These are phyloP conservation scores for Diplocarpon rosae DNA, from an alignment of 2,329 filamentous ascomycete genomes.

Conservation along the genomic window DNA sequence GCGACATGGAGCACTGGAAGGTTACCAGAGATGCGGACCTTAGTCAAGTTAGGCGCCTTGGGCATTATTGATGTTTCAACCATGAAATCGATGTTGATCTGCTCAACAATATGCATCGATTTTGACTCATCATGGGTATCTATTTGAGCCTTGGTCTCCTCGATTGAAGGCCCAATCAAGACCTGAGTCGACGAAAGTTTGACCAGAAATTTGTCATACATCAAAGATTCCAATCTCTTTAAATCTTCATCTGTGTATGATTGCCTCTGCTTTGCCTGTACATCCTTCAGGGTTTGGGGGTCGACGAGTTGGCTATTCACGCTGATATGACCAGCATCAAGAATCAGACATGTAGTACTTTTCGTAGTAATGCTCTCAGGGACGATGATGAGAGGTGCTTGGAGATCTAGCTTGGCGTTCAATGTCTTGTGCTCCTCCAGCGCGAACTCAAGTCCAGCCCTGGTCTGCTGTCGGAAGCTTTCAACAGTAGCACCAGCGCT, in stretches of 20 bases:
- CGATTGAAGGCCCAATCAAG: constrained; percentile 85
- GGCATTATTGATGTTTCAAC: constrained; percentile 97
- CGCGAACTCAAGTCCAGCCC: constrained; percentile 91
- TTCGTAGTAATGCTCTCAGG: constrained; percentile 81
- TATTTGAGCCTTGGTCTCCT: constrained; percentile 77
- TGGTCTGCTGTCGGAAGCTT: constrained; percentile 85
- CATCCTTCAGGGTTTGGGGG: constrained; percentile 75
- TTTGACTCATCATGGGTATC: constrained; percentile 54
- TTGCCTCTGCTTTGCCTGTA: constrained; percentile 83
- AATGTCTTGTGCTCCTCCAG: constrained; percentile 97
- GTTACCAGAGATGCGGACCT: constrained; percentile 82
- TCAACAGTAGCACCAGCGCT: constrained; percentile 92
- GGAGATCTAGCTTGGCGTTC: constrained; percentile 89
- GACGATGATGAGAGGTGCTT: constrained; percentile 91
- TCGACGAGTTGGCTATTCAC: constrained; percentile 92
- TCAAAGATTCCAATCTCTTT: constrained; percentile 74
- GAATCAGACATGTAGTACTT: constrained; percentile 76
- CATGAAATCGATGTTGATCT: constrained; percentile 94
- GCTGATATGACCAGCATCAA: constrained; percentile 93
- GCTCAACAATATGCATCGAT: constrained; percentile 82
- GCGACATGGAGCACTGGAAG: constrained; percentile 85
- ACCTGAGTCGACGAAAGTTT: constrained; percentile 92
- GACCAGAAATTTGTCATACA: constrained; percentile 96
- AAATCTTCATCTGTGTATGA: constrained; percentile 84
- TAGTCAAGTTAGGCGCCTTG: constrained; percentile 85